Evolutionary conservation across 2,329 filamentous ascomycete species (phyloP).

Genomic region (Botryotinia narcissicola): DNA sequence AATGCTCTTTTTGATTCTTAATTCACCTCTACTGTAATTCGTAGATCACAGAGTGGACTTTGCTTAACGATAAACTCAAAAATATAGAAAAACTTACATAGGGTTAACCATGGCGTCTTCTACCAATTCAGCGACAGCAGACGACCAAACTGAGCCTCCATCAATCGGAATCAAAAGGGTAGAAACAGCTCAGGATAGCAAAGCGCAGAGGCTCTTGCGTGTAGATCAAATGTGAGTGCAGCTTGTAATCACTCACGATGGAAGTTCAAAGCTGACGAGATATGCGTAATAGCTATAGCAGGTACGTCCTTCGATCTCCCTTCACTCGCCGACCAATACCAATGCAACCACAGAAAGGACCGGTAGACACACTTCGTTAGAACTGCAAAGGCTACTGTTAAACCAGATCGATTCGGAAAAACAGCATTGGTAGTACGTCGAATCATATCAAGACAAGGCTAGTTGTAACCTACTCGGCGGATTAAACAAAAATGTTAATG

Average conservation of each 20-base stretch:
- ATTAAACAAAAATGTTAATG: neutral
- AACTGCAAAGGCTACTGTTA: conserved; percentile 7
- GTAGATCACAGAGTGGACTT: neutral
- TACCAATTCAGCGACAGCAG: neutral
- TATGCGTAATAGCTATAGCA: conserved; percentile 11
- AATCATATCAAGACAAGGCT: conserved; percentile 13
- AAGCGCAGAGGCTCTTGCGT: conserved; percentile 11
- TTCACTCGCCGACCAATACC: neutral
- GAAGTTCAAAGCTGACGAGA: neutral
- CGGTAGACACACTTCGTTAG: conserved; percentile 10
- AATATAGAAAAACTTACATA: neutral
- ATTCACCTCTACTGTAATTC: neutral
- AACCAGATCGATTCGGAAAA: conserved; percentile 15
- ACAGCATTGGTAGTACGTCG: conserved; percentile 15
- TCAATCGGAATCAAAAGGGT: conserved; percentile 1
- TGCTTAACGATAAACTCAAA: neutral
- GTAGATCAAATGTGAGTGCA: conserved; percentile 15
- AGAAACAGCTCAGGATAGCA: conserved; percentile 6
- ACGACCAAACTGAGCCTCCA: neutral
- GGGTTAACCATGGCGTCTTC: neutral
- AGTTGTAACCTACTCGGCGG: neutral
- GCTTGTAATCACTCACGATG: neutral
- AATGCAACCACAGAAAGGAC: conserved; percentile 8
- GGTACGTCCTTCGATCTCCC: neutral
- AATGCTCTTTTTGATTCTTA: neutral